Conservation (phyloP, 2,329 filamentous ascomycete species). For the Fusarium sp. region DNA sequence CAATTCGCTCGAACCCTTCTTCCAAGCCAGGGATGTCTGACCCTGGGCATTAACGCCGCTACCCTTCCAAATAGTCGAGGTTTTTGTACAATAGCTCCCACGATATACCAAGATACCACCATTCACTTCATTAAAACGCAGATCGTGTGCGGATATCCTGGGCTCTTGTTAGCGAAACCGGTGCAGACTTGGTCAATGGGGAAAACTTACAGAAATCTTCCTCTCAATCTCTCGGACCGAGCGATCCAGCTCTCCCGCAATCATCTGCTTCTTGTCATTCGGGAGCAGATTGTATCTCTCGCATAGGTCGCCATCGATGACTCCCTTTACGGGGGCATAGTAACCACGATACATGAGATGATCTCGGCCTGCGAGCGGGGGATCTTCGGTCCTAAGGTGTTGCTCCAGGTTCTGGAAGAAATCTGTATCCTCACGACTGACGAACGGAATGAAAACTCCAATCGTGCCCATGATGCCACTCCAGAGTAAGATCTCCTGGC, state of each 20-base stretch:
- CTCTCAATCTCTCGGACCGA: constrained; percentile 94
- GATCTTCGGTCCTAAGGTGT: constrained; percentile 87
- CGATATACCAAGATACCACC: constrained; percentile 44
- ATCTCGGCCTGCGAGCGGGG: constrained; percentile 91
- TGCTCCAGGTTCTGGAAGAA: constrained; percentile 97
- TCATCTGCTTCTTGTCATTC: constrained; percentile 94
- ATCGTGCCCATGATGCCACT: constrained; percentile 95
- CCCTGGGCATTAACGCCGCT: constrained; percentile 52
- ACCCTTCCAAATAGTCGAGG: constrained; percentile 42
- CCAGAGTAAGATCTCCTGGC: constrained; percentile 93
- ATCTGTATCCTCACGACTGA: constrained; percentile 92
- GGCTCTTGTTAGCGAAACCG: constrained; percentile 43
- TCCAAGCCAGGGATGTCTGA: constrained; percentile 45
- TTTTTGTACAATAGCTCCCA: constrained; percentile 49
- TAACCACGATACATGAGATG: constrained; percentile 97
- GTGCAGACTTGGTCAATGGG: not conserved
- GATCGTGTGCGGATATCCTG: constrained; percentile 73
- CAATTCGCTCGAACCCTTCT: constrained; percentile 47
- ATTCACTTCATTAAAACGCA: constrained; percentile 64
- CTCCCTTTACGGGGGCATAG: constrained; percentile 95
- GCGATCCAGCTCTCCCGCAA: constrained; percentile 92
- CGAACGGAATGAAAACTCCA: constrained; percentile 92
- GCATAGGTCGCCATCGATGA: constrained; percentile 97
- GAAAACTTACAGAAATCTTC: constrained; percentile 81
- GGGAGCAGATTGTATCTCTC: constrained; percentile 89